These are phyloP conservation scores for Xylaria grammica DNA, from an alignment of 495 filamentous ascomycete genomes.

Conservation along the genomic window DNA sequence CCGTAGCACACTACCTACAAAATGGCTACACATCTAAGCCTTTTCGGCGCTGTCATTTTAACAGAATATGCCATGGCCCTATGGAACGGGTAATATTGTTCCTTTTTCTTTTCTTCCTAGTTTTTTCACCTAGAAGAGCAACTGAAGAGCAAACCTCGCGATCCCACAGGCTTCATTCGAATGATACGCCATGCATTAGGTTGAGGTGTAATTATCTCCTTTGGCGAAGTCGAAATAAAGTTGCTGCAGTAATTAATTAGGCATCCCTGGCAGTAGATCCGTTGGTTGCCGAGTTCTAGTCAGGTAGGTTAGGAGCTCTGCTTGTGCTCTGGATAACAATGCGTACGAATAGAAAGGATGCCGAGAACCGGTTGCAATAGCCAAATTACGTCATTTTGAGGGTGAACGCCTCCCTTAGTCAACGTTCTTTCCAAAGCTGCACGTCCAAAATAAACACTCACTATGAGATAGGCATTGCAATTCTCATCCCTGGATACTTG, in stretches of 20 bases:
- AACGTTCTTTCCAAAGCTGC: background rate
- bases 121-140: too few relatives aligned
- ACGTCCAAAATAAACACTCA: background rate
- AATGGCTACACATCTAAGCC: background rate
- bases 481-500: too few relatives aligned
- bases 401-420: background rate
- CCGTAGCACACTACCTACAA: background rate
- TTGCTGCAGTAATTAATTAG: background rate
- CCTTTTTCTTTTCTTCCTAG: too few relatives aligned
- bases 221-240: background rate
- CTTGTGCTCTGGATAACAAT: background rate
- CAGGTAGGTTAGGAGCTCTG: background rate
- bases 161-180: too few relatives aligned
- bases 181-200: background rate
- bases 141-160: too few relatives aligned
- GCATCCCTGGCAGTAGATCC: too few relatives aligned
- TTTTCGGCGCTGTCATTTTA: background rate
- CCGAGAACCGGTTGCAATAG: constrained; percentile 2
- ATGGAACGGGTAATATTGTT: too few relatives aligned
- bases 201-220: background rate
- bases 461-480: background rate
- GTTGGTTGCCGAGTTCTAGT: background rate
- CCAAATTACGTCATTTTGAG: constrained; percentile 21
- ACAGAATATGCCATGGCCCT: too few relatives aligned
- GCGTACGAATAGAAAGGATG: background rate